Base-by-base conservation (phyloP, 78 protist genomes). In the Diacronema lutheri region DNA sequence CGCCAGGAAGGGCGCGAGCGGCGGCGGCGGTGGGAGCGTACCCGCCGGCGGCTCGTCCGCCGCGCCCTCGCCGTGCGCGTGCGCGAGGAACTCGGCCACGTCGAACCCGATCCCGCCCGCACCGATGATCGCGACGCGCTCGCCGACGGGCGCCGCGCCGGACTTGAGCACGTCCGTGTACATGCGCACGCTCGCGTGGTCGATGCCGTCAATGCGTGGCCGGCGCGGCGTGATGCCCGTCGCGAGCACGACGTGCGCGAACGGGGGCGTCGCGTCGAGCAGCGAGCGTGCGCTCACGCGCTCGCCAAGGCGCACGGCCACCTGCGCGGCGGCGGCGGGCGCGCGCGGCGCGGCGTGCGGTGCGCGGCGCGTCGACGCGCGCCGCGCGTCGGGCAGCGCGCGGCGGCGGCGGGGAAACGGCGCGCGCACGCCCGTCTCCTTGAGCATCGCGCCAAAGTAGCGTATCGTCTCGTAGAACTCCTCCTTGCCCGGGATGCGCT, bases 71-170 rank as follows among this genome's bases (percentile, higher is more conserved):
- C 88, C 88, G 31, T 38, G 79, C 60, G 79, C 60, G 78, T 80
- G 76, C 37, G 85, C 19, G 37, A 90, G 80, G 71, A 73, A 90
- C 65, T 82, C 90, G 0, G 90, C 55, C 25, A 90, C 90, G 40
- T 90, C 93, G 69, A 90, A 90, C 13, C 93, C 93, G 82, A 90
- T 90, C 73, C 93, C 93, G 14, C 93, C 93, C 33, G 93, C 93
- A 21, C 93, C 93, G 44, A 90, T 68, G 57, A 90, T 40, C 10
- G 90, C 93, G 33, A 90, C 93, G 19, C 46, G 9, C 58, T 29
- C 3, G 71, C 93, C 93, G 10, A 86, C 87, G 13, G 57, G 77
- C 80, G 61, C 38, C 38, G 5, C 38, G 19, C 23, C 11, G 60
- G 41, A 29, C 12, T 1, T 0, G 21, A 90, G 81, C n/a, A 90